These are phyloP conservation scores for Claviceps spartinae DNA, from an alignment of 2,329 filamentous ascomycete genomes.

Conservation along the genomic window DNA sequence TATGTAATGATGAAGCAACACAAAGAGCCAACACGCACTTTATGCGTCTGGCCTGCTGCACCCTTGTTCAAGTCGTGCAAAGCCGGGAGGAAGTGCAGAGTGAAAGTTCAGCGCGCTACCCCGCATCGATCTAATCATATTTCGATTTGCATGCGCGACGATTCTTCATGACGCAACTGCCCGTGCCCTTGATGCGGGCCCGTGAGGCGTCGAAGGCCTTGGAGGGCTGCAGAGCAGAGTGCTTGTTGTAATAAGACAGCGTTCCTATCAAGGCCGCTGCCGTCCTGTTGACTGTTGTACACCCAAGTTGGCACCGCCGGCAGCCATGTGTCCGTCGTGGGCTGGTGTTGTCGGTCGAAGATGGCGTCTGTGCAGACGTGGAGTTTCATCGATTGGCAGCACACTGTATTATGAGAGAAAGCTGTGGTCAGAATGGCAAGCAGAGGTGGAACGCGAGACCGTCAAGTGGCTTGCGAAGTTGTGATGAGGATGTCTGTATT, in stretches of 20 bases:
- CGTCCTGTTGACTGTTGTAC: background rate
- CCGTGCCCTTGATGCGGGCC: slow-evolving; percentile 1
- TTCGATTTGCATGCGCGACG: background rate
- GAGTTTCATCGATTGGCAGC: background rate
- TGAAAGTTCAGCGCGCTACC: background rate
- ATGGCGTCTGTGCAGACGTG: background rate
- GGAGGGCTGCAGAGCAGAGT: background rate
- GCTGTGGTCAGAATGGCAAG: no score
- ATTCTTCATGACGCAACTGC: slow-evolving; percentile 5
- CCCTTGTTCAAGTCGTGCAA: background rate
- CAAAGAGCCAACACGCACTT: background rate
- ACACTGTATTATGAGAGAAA: no score
- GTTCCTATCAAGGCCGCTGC: background rate
- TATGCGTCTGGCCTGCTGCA: background rate
- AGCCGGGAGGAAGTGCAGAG: no score
- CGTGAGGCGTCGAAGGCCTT: background rate
- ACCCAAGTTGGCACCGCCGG: slow-evolving; percentile 1
- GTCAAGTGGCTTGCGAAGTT: background rate
- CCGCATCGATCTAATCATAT: slow-evolving; percentile 3
- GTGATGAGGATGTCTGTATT: background rate
- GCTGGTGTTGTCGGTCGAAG: background rate
- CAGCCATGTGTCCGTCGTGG: background rate
- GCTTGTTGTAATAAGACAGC: background rate
- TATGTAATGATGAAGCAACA: slow-evolving; percentile 3
- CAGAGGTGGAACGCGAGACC: background rate